These are phyloP conservation scores for Suaeda aralocaspica DNA, from an alignment of 148 eudicot species.

Conservation along the genomic window DNA sequence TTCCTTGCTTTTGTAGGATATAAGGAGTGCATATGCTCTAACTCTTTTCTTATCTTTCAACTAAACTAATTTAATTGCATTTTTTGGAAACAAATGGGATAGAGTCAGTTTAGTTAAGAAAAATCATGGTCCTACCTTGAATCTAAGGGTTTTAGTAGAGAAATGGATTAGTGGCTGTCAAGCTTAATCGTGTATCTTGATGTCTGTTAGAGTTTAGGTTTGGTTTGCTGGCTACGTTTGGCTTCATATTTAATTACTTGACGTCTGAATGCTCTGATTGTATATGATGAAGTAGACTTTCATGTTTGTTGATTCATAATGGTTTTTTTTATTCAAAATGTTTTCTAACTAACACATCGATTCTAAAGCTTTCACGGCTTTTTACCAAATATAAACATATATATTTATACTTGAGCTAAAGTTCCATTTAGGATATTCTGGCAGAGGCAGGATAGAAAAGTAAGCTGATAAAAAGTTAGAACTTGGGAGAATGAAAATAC, in stretches of 20 bases:
- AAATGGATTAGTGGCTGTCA: not conserved
- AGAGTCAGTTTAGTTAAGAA: not conserved
- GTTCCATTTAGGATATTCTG: not conserved
- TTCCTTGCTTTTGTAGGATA: not conserved
- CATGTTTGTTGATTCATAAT: not conserved
- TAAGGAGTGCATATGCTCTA: not conserved
- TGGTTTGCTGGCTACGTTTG: not conserved
- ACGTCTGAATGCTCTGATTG: too few relatives aligned
- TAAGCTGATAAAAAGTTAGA: not conserved
- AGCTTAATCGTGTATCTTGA: not conserved
- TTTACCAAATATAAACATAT: too few relatives aligned
- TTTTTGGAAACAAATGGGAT: not conserved
- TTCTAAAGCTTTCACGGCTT: not conserved
- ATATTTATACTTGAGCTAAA: not conserved
- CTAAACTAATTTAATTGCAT: not conserved
- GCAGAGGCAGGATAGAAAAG: conserved; percentile 1
- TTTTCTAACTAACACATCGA: not conserved
- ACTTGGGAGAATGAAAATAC: not conserved
- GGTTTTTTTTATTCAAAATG: not conserved
- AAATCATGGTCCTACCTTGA: not conserved
- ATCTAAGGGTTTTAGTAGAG: not conserved
- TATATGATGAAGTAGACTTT: not conserved
- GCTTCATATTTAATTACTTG: too few relatives aligned
- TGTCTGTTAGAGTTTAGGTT: not conserved
- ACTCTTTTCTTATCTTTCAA: not conserved